Conservation (phyloP, 1,139 yeast species). For the Lodderomyces theae region DNA sequence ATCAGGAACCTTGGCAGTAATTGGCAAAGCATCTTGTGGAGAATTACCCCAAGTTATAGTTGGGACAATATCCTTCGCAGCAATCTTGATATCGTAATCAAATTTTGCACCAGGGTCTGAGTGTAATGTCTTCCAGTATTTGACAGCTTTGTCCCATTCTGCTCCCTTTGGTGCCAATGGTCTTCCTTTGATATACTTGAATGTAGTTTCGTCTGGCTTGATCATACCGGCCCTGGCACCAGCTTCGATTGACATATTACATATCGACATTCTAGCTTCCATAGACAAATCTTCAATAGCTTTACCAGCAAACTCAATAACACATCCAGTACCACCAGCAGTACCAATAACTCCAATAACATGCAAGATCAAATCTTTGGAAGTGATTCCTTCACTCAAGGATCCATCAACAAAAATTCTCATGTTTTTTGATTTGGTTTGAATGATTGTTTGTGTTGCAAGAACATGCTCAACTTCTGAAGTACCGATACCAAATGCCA, state of each 20-base stretch:
- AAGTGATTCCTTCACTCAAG: conserved; percentile 82
- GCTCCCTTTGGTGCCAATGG: conserved; percentile 92
- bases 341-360: conserved; percentile 97
- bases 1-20: conserved; percentile 86
- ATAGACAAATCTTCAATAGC: conserved; percentile 86
- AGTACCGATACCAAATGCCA: conserved; percentile 98
- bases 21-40: conserved; percentile 97
- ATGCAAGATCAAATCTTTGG: conserved; percentile 90
- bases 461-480: conserved; percentile 98
- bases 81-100: conserved; percentile 77
- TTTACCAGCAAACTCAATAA: conserved; percentile 93
- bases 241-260: conserved; percentile 88
- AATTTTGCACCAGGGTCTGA: conserved; percentile 88
- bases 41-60: conserved; percentile 99
- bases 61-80: conserved; percentile 85
- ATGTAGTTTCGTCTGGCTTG: conserved; percentile 87
- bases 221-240: conserved; percentile 99
- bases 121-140: conserved; percentile 84
- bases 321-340: conserved; percentile 98
- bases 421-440: conserved; percentile 94
- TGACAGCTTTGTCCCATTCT: conserved; percentile 92
- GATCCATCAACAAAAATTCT: conserved; percentile 82
- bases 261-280: conserved; percentile 99
- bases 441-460: conserved; percentile 95
- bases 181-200: conserved; percentile 84